phyloP scores from a whole-genome alignment of 176 grass and related monocot genomes.

The Cymbopogon citratus region DNA sequence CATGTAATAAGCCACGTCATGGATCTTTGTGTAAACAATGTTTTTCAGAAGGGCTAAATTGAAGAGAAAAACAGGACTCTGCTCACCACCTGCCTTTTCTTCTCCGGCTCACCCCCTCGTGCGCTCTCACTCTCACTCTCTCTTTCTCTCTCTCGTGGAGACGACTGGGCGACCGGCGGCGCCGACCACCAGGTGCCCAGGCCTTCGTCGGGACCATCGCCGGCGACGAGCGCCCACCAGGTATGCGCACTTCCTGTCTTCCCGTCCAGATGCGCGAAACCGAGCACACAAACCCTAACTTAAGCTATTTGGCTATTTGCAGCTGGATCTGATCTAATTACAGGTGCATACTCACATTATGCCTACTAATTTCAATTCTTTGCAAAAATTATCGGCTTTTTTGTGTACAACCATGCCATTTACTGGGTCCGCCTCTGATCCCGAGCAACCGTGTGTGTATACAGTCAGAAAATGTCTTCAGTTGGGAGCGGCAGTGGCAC shows the following conservation, averaged over 20 bases:
- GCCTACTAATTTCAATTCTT: not conserved
- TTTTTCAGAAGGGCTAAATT: too few relatives aligned
- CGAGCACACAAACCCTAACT: not conserved
- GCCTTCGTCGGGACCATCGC: not conserved
- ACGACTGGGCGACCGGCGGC: not conserved
- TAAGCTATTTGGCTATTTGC: not conserved
- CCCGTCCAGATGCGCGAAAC: not conserved
- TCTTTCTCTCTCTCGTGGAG: not conserved
- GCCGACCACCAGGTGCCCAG: not conserved
- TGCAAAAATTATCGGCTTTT: not conserved
- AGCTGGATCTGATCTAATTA: not conserved
- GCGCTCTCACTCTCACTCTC: not conserved
- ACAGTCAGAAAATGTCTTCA: slow-evolving; percentile 31
- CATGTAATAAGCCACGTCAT: too few relatives aligned
- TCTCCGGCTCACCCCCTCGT: not conserved
- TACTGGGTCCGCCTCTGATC: slow-evolving; percentile 15
- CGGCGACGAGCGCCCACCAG: not conserved
- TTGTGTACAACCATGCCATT: not conserved
- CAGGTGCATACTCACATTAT: not conserved
- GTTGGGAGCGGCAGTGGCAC: slow-evolving; percentile 40
- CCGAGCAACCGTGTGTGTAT: not conserved
- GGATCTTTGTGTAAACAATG: too few relatives aligned
- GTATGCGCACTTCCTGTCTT: not conserved
- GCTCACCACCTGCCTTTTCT: not conserved
- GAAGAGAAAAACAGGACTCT: too few relatives aligned